Percentiles rank a stretch among this genome's conserved stretches.
phyloP scores from a whole-genome alignment of 148 eudicot genomes.

The Camellia japonica region DNA sequence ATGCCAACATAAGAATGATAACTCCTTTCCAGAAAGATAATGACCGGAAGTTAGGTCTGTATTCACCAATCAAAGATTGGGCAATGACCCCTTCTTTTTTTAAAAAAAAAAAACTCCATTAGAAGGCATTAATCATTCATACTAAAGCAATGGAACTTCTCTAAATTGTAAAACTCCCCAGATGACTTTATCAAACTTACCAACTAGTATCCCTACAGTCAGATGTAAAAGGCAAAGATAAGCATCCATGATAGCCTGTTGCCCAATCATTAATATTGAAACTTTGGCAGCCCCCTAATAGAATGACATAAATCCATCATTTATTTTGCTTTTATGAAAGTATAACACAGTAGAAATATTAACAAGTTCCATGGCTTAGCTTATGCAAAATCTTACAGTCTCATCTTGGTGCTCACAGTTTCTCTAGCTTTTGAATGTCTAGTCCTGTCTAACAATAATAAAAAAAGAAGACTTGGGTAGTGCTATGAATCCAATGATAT shows the following conservation, averaged over 20 bases:
- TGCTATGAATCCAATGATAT: no score
- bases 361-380: background rate
- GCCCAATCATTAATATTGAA: conserved; percentile 92
- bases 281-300: conserved; percentile 98
- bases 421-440: no score
- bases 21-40: background rate
- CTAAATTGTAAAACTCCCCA: background rate
- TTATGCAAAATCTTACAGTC: no score
- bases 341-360: background rate
- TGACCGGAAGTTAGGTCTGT: background rate
- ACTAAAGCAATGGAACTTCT: background rate
- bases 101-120: background rate
- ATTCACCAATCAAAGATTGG: background rate
- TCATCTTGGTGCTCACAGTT: no score
- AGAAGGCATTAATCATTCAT: background rate
- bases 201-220: conserved; percentile 95
- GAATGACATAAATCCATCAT: conserved; percentile 10
- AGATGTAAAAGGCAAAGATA: conserved; percentile 96
- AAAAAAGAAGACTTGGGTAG: no score
- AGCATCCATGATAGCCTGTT: conserved; percentile 98
- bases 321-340: background rate
- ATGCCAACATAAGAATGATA: background rate
- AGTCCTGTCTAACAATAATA: no score
- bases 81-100: background rate
- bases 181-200: conserved; percentile 36